A percentile compares a stretch with the other conserved stretches of the same genome.
phyloP scores from a whole-genome alignment of 2,329 filamentous ascomycete genomes.

The Dactylellina sp. region DNA sequence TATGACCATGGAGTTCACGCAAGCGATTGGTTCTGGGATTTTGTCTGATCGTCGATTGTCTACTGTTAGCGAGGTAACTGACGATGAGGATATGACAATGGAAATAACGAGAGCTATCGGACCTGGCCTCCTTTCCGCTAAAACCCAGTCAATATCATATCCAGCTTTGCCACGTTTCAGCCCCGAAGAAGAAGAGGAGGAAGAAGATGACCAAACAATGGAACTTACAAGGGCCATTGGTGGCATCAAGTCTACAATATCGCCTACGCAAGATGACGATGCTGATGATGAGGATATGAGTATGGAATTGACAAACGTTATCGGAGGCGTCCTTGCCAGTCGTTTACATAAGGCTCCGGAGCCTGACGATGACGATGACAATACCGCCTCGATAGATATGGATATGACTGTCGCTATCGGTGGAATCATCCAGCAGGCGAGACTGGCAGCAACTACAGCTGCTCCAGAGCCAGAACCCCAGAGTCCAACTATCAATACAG shows the following conservation, averaged over 20 bases:
- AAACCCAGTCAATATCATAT: constrained; percentile 39
- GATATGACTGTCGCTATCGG: constrained; percentile 76
- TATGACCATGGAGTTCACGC: constrained; percentile 82
- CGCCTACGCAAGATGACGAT: constrained; percentile 24
- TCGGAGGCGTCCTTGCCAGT: constrained; percentile 77
- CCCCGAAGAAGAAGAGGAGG: constrained; percentile 44
- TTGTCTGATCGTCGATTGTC: constrained; percentile 57
- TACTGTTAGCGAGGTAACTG: constrained; percentile 59
- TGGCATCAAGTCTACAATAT: constrained; percentile 64
- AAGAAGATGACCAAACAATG: constrained; percentile 59
- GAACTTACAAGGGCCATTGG: constrained; percentile 71
- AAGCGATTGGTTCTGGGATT: constrained; percentile 68
- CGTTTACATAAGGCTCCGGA: constrained; percentile 18
- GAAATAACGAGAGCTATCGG: constrained; percentile 60
- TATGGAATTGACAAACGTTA: constrained; percentile 89
- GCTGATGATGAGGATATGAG: constrained; percentile 59
- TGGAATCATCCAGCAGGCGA: constrained; percentile 69
- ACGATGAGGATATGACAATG: constrained; percentile 65
- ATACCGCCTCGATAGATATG: constrained; percentile 70
- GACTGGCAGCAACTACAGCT: constrained; percentile 59
- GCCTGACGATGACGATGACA: constrained; percentile 35
- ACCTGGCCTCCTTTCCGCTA: constrained; percentile 37
- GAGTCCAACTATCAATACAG: constrained; percentile 40
- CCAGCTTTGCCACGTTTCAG: constrained; percentile 50
- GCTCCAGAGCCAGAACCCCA: constrained; percentile 64